phyloP scores from a whole-genome alignment of 2,329 filamentous ascomycete genomes.

The Fusarium sarcochroum region DNA sequence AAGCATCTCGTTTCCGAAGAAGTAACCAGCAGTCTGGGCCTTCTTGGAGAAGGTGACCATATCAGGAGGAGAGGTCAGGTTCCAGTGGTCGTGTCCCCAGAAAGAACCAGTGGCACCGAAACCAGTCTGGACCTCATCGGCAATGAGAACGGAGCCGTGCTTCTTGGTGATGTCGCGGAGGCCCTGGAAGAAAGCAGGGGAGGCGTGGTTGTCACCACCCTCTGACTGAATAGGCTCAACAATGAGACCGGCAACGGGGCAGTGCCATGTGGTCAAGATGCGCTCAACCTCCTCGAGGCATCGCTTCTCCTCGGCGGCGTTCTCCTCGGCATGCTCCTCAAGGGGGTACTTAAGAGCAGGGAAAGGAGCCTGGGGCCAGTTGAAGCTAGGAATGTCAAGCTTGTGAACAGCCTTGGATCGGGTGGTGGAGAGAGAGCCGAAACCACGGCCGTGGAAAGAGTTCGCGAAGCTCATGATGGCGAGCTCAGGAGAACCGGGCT shows the following conservation, averaged over 20 bases:
- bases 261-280: constrained; percentile 76
- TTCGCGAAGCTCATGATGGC: constrained; percentile 85
- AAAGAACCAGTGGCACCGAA: constrained; percentile 89
- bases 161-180: constrained; percentile 80
- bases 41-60: constrained; percentile 94
- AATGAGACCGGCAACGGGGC: constrained; percentile 80
- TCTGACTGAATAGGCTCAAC: constrained; percentile 88
- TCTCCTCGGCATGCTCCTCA: constrained; percentile 77
- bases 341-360: constrained; percentile 84
- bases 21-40: constrained; percentile 87
- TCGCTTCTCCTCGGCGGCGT: constrained; percentile 77
- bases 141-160: constrained; percentile 80
- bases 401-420: constrained; percentile 89
- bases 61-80: constrained; percentile 78
- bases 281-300: constrained; percentile 81
- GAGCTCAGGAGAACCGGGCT: constrained; percentile 79
- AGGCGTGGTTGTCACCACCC: constrained; percentile 87
- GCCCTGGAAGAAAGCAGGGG: constrained; percentile 81
- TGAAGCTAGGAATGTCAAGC: constrained; percentile 88
- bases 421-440: constrained; percentile 83
- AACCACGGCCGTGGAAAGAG: constrained; percentile 85
- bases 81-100: constrained; percentile 91
- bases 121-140: constrained; percentile 86
- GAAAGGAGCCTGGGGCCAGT: constrained; percentile 89
- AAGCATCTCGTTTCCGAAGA: constrained; percentile 81